Evolutionary conservation across 2,329 filamentous ascomycete genomes (phyloP), one percentile per base, ranked within the genome.

Genomic region (Aspergillus novofumigatus): DNA sequence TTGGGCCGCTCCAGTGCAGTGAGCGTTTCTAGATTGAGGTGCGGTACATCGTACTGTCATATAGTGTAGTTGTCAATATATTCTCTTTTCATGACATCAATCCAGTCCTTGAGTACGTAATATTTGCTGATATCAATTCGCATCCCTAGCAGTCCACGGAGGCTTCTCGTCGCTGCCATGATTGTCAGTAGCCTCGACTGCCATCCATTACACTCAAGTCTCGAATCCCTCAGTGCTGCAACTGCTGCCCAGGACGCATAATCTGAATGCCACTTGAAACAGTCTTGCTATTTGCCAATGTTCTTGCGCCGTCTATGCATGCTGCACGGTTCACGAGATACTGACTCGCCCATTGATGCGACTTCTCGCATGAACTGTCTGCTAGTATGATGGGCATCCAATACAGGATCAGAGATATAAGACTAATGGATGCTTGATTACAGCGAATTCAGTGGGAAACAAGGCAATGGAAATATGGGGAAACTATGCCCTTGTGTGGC

Each of bases 11-110:
- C 56, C 48, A 45, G 53, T 7, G 25, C 58, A 52, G 57, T 60
- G 62, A 56, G 58, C 62, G 65, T 66, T 63, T 68, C 53, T 63
- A 54, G 64, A 72, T 72, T 62, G 60, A 68, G 66, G 53, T 59
- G 63, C 64, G 65, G 71, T 66, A 72, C 58, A 71, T 67, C 58
- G 41, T 44, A 50, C 49, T 49, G 44, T 51, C 55, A 44, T 56
- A 54, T 50, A 49, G 17, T 21, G 49, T 57, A 49, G 42, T 56
- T 41, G 32, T 17, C 32, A 38, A 38, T 38, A 2, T 38, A 49
- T 56, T 57, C 26, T 20, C 54, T 56, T n/a, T 50, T 38, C 56
- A 47, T 49, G 38, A 49, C 20, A 20, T 55, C 45, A 4, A 26
- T 54, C 32, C 32, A 41, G 55, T 55, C 7, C 25, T 17, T 25